phyloP scores from a whole-genome alignment of 306 rosid genomes.

The Sindora glabra region DNA sequence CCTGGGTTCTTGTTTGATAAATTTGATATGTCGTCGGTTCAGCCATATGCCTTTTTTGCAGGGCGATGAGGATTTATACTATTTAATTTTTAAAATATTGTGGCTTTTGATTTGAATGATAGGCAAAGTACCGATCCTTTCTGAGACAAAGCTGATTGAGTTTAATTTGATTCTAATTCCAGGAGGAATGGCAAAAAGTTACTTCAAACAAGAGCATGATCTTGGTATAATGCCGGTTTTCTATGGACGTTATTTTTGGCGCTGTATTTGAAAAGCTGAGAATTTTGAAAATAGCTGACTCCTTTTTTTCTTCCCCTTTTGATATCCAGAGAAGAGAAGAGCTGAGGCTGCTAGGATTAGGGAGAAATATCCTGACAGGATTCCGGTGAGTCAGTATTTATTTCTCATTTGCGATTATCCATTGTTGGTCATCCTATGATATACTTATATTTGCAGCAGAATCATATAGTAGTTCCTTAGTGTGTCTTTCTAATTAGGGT shows the following conservation, averaged over 20 bases:
- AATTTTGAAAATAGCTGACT: background rate
- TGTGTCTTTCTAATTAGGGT: background rate
- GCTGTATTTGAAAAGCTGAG: background rate
- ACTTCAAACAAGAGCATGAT: conserved; percentile 97
- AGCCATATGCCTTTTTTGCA: no score
- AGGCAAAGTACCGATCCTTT: background rate
- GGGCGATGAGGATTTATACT: background rate
- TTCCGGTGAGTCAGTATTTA: conserved; percentile 55
- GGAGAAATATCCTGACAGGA: conserved; percentile 88
- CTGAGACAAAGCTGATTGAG: conserved; percentile 1
- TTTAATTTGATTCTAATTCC: conserved; percentile 31
- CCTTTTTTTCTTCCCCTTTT: no score
- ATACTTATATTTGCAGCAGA: background rate
- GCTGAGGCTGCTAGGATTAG: conserved; percentile 90
- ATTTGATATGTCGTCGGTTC: background rate
- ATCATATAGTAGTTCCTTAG: background rate
- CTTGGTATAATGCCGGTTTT: conserved; percentile 42
- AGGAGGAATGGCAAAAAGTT: conserved; percentile 82
- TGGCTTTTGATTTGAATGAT: background rate
- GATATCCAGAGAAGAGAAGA: conserved; percentile 71
- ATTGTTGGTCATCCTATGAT: background rate
- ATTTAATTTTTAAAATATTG: background rate
- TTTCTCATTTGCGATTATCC: background rate
- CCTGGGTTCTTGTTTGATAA: background rate
- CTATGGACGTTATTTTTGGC: background rate